Evolutionary conservation across 371 early-diverging fungal species (phyloP).

Genomic region (Blastocladiella emersonii): DNA sequence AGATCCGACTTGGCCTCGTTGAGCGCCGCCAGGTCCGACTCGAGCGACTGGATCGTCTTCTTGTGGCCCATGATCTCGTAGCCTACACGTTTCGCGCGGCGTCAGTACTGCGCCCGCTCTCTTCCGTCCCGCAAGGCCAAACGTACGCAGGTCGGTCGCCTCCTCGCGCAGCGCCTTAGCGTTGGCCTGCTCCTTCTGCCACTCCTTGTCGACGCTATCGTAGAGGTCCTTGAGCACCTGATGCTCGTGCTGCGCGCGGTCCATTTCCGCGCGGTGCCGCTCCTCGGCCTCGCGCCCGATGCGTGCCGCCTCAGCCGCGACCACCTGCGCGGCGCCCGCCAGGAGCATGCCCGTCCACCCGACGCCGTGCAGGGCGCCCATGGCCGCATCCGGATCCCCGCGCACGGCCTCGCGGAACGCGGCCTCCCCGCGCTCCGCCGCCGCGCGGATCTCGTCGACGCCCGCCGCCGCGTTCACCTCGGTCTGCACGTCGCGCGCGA

Average conservation of each 20-base stretch:
- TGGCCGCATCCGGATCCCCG: not conserved
- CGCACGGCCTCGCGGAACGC: not conserved
- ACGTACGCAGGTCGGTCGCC: conserved; percentile 2
- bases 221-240: not conserved
- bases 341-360: not conserved
- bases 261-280: not conserved
- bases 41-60: conserved; percentile 3
- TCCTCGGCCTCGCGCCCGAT: not conserved
- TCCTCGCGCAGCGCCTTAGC: not conserved
- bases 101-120: no score
- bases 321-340: not conserved
- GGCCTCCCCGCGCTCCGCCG: no score
- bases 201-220: conserved; percentile 5
- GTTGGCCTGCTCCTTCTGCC: conserved; percentile 2
- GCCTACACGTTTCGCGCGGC: not conserved
- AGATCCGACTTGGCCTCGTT: not conserved
- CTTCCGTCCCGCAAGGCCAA: no score
- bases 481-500: not conserved
- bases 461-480: not conserved
- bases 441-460: not conserved
- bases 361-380: not conserved
- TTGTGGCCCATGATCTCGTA: conserved; percentile 6
- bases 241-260: not conserved
- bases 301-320: not conserved
- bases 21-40: not conserved